Base-by-base conservation (phyloP, 495 filamentous ascomycete genomes). In the Opeltia flavorubescens region DNA sequence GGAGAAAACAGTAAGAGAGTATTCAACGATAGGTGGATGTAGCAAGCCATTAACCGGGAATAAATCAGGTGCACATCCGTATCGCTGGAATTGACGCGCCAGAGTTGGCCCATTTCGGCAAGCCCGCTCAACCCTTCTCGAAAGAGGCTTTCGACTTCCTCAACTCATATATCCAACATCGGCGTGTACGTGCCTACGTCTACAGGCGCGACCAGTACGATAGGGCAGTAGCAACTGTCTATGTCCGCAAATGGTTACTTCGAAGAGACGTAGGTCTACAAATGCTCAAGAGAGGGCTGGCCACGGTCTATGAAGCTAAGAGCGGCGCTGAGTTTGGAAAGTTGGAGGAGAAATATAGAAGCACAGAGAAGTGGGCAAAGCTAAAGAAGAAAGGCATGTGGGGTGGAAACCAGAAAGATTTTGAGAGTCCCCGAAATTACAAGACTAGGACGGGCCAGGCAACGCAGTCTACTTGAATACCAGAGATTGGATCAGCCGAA, bases 11-110 rank as follows among this genome's bases (percentile, higher is more conserved):
- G 88, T 93, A 63, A 39, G 76, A 68, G 21, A 26, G 24, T 17
- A 17, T 25, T 21, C 20, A 0, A 25, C 21, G 9, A 11, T 17
- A 23, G 8, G 15, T 21, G 20, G n/a, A n/a, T n/a, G n/a, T n/a
- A n/a, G n/a, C n/a, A n/a, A n/a, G n/a, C n/a, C n/a, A n/a, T n/a
- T 35, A 27, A 18, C 39, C 50, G 49, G 27, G 30, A 9, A 24
- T n/a, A 23, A 20, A 34, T 20, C 44, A 73, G 68, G 80, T 98
- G 43, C 80, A 87, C 40, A 71, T 98, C 49, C 84, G 91, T 30
- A 64, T 98, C 31, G 93, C 91, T 6, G 91, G 91, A 29, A 62
- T 96, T 38, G 91, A 98, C 58, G 93, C 91, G 15, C 91, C 91
- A 1, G 91, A 98, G 65, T 64, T 82, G 31, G 83, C 86, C 3